Percentiles rank a stretch among this genome's conserved stretches.
Conservation (phyloP, 352 stramenopile genomes). For the Phytophthora multivora region DNA sequence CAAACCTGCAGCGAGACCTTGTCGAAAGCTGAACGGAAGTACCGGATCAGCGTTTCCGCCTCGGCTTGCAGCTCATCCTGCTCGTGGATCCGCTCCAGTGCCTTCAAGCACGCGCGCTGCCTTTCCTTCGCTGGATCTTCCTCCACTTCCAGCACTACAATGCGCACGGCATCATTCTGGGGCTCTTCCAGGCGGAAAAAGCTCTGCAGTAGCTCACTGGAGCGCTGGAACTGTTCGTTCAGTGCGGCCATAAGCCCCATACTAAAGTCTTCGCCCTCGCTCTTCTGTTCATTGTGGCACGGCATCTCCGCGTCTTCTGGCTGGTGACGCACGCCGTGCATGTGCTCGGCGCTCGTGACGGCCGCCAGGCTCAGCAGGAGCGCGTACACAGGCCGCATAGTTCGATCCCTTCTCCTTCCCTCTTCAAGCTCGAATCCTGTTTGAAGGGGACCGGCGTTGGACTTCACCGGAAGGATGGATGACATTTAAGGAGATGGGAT, state of each 20-base stretch:
- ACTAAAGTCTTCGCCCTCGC: conserved; percentile 3
- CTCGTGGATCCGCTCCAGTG: conserved; percentile 45
- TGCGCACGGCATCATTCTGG: conserved; percentile 17
- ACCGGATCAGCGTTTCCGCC: conserved; percentile 37
- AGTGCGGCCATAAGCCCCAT: conserved; percentile 36
- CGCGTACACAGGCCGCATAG: conserved; percentile 20
- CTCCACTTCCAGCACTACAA: conserved; percentile 44
- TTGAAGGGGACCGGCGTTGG: conserved; percentile 28
- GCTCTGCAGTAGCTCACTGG: conserved; percentile 43
- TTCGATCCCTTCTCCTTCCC: conserved; percentile 12
- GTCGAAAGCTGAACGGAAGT: conserved; percentile 49
- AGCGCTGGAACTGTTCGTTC: conserved; percentile 45
- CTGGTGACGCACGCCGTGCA: conserved; percentile 2
- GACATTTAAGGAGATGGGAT: conserved; percentile 1
- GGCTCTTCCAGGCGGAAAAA: conserved; percentile 35
- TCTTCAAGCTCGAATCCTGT: conserved; percentile 44
- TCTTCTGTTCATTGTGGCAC: conserved; percentile 11
- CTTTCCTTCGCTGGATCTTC: conserved; percentile 27
- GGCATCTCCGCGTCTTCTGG: conserved; percentile 9
- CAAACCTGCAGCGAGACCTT: conserved; percentile 47
- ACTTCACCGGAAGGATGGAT: conserved; percentile 21
- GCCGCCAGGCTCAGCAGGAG: conserved; percentile 36
- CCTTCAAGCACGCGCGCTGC: conserved; percentile 51
- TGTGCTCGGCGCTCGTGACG: conserved; percentile 20
- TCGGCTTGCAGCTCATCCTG: conserved; percentile 45